Conservation (phyloP, 306 rosid genomes). For the Astragalus glycyphyllos region DNA sequence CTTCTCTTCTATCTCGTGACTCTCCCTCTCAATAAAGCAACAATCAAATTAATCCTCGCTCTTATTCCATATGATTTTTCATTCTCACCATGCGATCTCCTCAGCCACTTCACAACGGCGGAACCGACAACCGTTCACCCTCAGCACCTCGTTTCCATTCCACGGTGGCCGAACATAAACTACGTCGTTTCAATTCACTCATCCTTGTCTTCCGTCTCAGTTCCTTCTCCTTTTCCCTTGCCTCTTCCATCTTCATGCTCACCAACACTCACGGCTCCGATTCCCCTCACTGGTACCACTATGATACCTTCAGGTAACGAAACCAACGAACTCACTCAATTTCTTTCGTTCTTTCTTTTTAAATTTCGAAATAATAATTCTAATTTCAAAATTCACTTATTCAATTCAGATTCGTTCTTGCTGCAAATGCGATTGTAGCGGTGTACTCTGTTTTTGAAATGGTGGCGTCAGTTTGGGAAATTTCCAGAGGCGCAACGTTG, state of each 20-base stretch:
- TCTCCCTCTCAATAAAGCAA: slow-evolving; percentile 31
- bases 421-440: slow-evolving; percentile 86
- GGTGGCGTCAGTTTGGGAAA: slow-evolving; percentile 93
- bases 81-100: slow-evolving; percentile 67
- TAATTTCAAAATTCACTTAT: neutral
- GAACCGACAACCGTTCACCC: slow-evolving; percentile 61
- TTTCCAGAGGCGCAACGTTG: slow-evolving; percentile 80
- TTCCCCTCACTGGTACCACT: slow-evolving; percentile 84
- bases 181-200: slow-evolving; percentile 82
- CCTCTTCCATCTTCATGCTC: slow-evolving; percentile 87
- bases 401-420: slow-evolving; percentile 75
- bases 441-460: slow-evolving; percentile 83
- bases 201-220: slow-evolving; percentile 75
- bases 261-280: slow-evolving; percentile 64
- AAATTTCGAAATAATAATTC: neutral
- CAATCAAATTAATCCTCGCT: neutral
- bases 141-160: slow-evolving; percentile 74
- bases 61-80: slow-evolving; percentile 32
- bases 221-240: slow-evolving; percentile 81
- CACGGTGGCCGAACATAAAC: slow-evolving; percentile 86
- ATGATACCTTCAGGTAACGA: slow-evolving; percentile 87
- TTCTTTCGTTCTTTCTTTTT: neutral
- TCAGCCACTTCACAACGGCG: slow-evolving; percentile 70
- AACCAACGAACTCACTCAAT: neutral
- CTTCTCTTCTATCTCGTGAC: slow-evolving; percentile 50